Evolutionary conservation across 106 monocot genomes (phyloP).

Genomic region (Dendrobium chrysotoxum): DNA sequence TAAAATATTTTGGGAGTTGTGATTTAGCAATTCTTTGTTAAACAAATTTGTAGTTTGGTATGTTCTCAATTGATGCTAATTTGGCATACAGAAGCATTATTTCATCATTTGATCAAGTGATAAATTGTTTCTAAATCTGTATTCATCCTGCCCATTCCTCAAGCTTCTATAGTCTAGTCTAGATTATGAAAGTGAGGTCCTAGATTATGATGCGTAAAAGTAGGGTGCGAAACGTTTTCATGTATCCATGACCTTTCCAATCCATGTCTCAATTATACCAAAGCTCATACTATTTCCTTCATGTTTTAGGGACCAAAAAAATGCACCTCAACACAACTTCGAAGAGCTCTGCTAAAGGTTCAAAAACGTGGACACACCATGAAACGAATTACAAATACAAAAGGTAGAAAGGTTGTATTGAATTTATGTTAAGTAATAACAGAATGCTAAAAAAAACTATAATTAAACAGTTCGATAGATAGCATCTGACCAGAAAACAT

Average conservation of each 20-base stretch:
- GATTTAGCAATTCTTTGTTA: too few species aligned
- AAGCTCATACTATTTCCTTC: not conserved
- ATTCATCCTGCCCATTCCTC: not conserved
- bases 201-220: too few species aligned
- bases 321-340: not conserved
- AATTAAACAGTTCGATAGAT: not conserved
- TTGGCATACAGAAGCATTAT: too few species aligned
- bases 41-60: too few species aligned
- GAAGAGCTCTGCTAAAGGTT: not conserved
- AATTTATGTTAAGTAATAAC: conserved; percentile 4
- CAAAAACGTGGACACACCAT: not conserved
- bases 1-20: too few species aligned
- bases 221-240: too few species aligned
- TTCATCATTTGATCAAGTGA: too few species aligned
- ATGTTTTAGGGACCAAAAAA: not conserved
- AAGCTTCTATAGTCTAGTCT: not conserved
- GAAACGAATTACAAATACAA: not conserved
- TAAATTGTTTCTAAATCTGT: not conserved
- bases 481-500: not conserved
- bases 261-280: not conserved
- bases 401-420: not conserved
- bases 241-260: too few species aligned
- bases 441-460: not conserved
- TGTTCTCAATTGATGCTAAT: too few species aligned
- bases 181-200: too few species aligned